Conservation (phyloP, 2,329 filamentous ascomycete species). For the Clarireedia homoeocarpa region DNA sequence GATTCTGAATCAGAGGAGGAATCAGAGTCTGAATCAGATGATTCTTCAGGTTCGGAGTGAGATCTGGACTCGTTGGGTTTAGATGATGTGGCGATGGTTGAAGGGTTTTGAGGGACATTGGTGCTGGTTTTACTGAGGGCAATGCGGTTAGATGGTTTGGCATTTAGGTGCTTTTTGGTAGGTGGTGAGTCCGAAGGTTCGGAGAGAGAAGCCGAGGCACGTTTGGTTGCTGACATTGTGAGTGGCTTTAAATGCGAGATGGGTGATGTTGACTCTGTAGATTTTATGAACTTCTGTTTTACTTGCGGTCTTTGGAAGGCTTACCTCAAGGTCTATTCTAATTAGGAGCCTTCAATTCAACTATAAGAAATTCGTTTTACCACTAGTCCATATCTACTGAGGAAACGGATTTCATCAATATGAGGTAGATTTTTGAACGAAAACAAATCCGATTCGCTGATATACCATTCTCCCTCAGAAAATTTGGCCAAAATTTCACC, state of each 20-base stretch:
- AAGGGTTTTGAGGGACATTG: background rate
- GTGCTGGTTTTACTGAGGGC: background rate
- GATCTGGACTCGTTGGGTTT: background rate
- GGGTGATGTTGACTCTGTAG: background rate
- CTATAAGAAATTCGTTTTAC: too few relatives aligned
- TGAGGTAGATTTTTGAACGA: too few relatives aligned
- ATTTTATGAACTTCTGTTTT: background rate
- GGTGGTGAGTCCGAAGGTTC: background rate
- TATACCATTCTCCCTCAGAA: too few relatives aligned
- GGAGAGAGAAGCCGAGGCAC: background rate
- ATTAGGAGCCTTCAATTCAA: too few relatives aligned
- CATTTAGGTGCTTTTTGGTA: background rate
- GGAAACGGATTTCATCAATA: too few relatives aligned
- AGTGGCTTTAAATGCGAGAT: background rate
- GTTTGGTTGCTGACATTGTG: conserved; percentile 4
- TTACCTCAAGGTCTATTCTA: too few relatives aligned
- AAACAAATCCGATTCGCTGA: too few relatives aligned
- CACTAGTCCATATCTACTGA: too few relatives aligned
- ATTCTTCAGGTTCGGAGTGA: background rate
- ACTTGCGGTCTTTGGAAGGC: too few relatives aligned
- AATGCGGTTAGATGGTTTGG: conserved; percentile 1
- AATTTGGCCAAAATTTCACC: too few relatives aligned
- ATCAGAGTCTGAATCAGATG: background rate
- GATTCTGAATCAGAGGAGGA: background rate
- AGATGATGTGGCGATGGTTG: background rate